Evolutionary conservation across 1,284 basidiomycete species (phyloP).

Genomic region (Malassezia vespertilionis): DNA sequence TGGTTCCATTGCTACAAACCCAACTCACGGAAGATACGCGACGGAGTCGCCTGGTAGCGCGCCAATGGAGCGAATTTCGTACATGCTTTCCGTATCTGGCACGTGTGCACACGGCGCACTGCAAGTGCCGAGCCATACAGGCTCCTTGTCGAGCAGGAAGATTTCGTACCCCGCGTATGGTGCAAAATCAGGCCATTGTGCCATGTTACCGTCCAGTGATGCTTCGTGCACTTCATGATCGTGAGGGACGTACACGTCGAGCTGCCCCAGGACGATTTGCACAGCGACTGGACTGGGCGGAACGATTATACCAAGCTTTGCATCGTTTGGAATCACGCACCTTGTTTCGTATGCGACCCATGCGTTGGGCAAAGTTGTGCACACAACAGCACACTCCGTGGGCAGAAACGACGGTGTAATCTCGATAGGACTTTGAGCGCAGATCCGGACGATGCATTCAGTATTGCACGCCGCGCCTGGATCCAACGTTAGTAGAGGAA

Average conservation of each 20-base stretch:
- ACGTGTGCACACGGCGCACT: background rate
- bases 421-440: background rate
- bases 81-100: background rate
- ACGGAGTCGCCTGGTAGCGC: background rate
- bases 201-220: background rate
- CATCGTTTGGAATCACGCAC: too few relatives aligned
- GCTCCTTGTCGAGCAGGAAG: constrained; percentile 2
- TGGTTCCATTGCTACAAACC: too few relatives aligned
- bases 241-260: background rate
- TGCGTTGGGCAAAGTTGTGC: too few relatives aligned
- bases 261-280: background rate
- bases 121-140: constrained; percentile 11
- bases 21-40: too few relatives aligned
- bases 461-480: too few relatives aligned
- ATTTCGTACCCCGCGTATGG: constrained; percentile 14
- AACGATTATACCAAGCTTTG: too few relatives aligned
- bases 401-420: too few relatives aligned
- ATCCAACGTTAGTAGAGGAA: background rate
- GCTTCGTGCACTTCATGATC: constrained; percentile 4
- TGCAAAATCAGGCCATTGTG: constrained; percentile 17
- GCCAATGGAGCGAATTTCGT: background rate
- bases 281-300: background rate
- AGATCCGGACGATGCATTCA: background rate
- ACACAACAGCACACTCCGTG: too few relatives aligned
- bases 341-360: too few relatives aligned